A percentile compares a stretch with the other conserved stretches of the same genome.
These are phyloP conservation scores for Paraconiothyrium brasiliense DNA, from an alignment of 2,329 filamentous ascomycete species.

Conservation along the genomic window DNA sequence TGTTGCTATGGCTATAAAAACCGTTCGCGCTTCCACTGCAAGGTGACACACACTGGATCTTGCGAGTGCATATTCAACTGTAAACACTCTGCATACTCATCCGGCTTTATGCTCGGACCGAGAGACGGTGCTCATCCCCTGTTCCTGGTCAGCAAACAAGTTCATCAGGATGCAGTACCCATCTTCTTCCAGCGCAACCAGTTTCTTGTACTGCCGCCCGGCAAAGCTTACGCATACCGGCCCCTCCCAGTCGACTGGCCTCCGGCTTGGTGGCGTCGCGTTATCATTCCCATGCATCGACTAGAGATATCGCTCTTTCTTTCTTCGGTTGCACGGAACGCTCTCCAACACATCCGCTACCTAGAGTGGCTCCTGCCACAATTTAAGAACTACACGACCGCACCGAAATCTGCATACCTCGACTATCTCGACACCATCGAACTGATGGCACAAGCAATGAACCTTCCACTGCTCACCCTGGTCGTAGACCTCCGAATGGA, in stretches of 20 bases:
- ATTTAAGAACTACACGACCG: not conserved
- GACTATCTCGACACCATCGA: conserved; percentile 21
- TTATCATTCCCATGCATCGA: not conserved
- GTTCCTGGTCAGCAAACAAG: conserved; percentile 18
- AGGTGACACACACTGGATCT: not conserved
- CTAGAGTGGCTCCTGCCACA: conserved; percentile 19
- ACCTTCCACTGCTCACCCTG: conserved; percentile 15
- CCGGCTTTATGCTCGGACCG: not conserved
- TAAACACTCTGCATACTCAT: conserved; percentile 1
- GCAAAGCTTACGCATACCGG: not conserved
- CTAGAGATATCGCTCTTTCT: conserved; percentile 17
- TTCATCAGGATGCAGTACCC: conserved; percentile 12
- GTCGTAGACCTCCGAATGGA: conserved; percentile 11
- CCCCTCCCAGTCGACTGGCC: not conserved
- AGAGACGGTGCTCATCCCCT: conserved; percentile 6
- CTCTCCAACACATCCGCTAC: conserved; percentile 15
- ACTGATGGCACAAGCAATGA: conserved; percentile 8
- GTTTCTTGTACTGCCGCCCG: conserved; percentile 12
- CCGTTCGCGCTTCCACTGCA: not conserved
- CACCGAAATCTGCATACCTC: not conserved
- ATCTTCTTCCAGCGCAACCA: conserved; percentile 16
- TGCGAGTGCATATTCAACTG: conserved; percentile 15
- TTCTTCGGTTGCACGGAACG: conserved; percentile 6
- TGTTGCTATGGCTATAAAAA: not conserved
- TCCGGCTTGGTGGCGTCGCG: not conserved